Base-by-base conservation (phyloP, 2,329 filamentous ascomycete species). In the Massarina eburnea region DNA sequence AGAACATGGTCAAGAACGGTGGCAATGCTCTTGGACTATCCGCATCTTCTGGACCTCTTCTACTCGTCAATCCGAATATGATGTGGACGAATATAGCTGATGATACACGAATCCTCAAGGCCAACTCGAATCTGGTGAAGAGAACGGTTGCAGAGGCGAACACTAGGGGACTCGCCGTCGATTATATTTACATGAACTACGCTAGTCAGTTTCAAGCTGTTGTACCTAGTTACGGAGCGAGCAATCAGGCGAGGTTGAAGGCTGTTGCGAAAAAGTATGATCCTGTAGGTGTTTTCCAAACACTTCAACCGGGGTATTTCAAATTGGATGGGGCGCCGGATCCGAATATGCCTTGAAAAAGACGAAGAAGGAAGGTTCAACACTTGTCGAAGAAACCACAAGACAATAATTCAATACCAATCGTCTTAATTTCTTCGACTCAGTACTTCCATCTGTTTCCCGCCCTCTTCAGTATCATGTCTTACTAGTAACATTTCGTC, bases 131-230 rank as follows among this genome's bases (percentile, higher is more conserved):
- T 12, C 8, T 17, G 20, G 8, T 36, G 5, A 36, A 7, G 10
- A 8, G 15, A 8, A 36, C 8, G 18, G 34, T 36, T 7, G 34
- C 10, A n/a, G 18, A 36, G 18, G 17, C 15, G 18, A 20, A 12
- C 5, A 36, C 10, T 4, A 34, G 41, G 26, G 49, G 49, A 2
- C 22, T 61, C 22, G 36, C 44, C 7, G 48, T 49, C 8, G 50
- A 54, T 15, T 77, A 65, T 45, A 51, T 75, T 19, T 78, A 77
- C 52, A 72, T 77, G 69, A 78, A 77, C 54, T 77, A 78, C 46
- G 75, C 75, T 6, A 66, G 65, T 42, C 62, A 66, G 57, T 72
- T 62, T 45, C 73, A 79, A 52, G 66, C 71, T 48, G 67, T 72
- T 1, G 54, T 78, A 30, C 46, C 57, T 4, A 68, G 70, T 24